These are phyloP conservation scores for Candida glucosophila DNA, from an alignment of 1,139 yeast species.

Conservation along the genomic window DNA sequence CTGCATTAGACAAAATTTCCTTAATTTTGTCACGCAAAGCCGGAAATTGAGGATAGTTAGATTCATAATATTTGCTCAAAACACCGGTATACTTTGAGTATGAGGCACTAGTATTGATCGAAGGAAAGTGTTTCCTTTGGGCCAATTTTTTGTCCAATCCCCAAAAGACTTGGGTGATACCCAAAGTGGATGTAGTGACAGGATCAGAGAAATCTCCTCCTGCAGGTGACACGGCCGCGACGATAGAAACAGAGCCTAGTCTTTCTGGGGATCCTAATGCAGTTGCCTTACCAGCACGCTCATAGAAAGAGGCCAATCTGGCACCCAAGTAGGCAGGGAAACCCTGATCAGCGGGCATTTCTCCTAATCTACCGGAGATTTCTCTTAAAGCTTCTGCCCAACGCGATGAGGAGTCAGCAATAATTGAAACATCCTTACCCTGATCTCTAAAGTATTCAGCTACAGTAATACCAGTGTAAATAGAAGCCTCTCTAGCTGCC, in stretches of 20 bases:
- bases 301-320: slow-evolving; percentile 95
- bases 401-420: slow-evolving; percentile 99
- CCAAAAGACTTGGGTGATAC: slow-evolving; percentile 99
- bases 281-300: slow-evolving; percentile 96
- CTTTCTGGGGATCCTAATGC: slow-evolving; percentile 96
- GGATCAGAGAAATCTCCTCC: slow-evolving; percentile 99
- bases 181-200: slow-evolving; percentile 93
- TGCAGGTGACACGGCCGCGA: slow-evolving; percentile 99
- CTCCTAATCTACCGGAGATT: slow-evolving; percentile 99
- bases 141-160: slow-evolving; percentile 98
- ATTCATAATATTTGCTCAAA: slow-evolving; percentile 76
- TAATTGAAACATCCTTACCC: slow-evolving; percentile 98
- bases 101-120: slow-evolving; percentile 90
- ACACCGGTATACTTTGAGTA: slow-evolving; percentile 93
- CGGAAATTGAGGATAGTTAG: slow-evolving; percentile 87
- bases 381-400: slow-evolving; percentile 99
- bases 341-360: slow-evolving; percentile 99
- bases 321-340: slow-evolving; percentile 99
- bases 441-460: slow-evolving; percentile 99
- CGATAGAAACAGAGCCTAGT: slow-evolving; percentile 94
- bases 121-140: slow-evolving; percentile 99
- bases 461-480: slow-evolving; percentile 95
- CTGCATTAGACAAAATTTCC: slow-evolving; percentile 93
- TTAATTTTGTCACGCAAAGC: slow-evolving; percentile 79
- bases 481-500: slow-evolving; percentile 99